Conservation (phyloP, 768 basidiomycete species). For the Leccinum boreale region DNA sequence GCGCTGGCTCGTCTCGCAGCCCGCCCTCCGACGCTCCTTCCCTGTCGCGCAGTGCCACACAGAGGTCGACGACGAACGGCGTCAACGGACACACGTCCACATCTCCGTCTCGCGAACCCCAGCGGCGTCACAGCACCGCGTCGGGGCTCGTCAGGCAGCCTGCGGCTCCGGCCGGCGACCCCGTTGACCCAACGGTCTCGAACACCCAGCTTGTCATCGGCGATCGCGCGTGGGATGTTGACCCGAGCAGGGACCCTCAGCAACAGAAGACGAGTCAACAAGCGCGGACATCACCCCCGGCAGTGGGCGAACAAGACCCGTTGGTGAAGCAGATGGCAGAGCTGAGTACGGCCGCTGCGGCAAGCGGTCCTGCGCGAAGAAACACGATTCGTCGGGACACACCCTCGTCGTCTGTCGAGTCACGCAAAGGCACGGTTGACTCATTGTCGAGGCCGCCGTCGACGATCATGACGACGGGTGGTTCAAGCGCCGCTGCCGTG, state of each 20-base stretch:
- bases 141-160: constrained; percentile 18
- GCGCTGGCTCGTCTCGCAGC: constrained; percentile 42
- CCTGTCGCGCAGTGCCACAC: constrained; percentile 30
- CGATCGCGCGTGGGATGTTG: constrained; percentile 61
- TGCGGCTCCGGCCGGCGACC: constrained; percentile 43
- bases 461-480: constrained; percentile 11
- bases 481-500: not conserved
- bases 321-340: constrained; percentile 65
- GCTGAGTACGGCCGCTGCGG: constrained; percentile 34
- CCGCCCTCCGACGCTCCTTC: constrained; percentile 33
- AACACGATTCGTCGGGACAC: constrained; percentile 27
- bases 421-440: constrained; percentile 26
- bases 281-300: constrained; percentile 25
- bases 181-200: constrained; percentile 60
- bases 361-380: constrained; percentile 11
- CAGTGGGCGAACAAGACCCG: constrained; percentile 51
- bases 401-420: constrained; percentile 19
- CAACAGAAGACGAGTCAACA: constrained; percentile 22
- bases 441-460: constrained; percentile 25
- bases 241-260: constrained; percentile 66
- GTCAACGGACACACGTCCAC: constrained; percentile 30
- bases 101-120: constrained; percentile 23
- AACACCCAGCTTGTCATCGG: constrained; percentile 65
- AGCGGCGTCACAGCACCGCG: constrained; percentile 26
- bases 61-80: constrained; percentile 28